Evolutionary conservation across 352 stramenopile genomes (phyloP).

Genomic region (Pythium chondricola): DNA sequence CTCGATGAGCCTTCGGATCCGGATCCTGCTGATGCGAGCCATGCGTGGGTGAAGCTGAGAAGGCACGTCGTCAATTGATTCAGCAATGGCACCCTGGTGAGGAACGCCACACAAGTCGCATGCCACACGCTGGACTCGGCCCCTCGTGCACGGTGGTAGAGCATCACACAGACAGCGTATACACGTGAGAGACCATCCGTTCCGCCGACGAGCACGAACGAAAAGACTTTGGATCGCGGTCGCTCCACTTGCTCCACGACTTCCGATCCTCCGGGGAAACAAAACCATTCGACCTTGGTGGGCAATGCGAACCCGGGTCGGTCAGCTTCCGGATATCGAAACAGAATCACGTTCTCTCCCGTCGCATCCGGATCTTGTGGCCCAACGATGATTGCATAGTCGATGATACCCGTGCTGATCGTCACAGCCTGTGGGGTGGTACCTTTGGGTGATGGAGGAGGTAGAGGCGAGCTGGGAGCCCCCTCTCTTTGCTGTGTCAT

Average conservation of each 20-base stretch:
- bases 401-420: constrained; percentile 56
- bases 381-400: constrained; percentile 76
- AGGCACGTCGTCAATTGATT: constrained; percentile 45
- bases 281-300: constrained; percentile 89
- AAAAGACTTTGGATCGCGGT: constrained; percentile 58
- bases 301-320: constrained; percentile 57
- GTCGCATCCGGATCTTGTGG: constrained; percentile 9
- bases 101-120: constrained; percentile 61
- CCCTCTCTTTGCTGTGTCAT: too few relatives aligned
- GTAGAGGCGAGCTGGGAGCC: too few relatives aligned
- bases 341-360: constrained; percentile 52
- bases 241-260: constrained; percentile 35
- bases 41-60: constrained; percentile 44
- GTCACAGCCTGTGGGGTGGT: constrained; percentile 20
- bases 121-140: constrained; percentile 37
- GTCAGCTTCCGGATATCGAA: constrained; percentile 54
- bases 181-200: constrained; percentile 61
- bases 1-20: constrained; percentile 12
- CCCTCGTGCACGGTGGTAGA: constrained; percentile 43
- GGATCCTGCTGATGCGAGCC: constrained; percentile 22
- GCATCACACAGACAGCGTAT: constrained; percentile 65
- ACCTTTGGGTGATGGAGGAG: constrained; percentile 12
- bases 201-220: constrained; percentile 73
- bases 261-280: constrained; percentile 67
- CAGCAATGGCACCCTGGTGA: constrained; percentile 63